Conservation (phyloP, 257 asterid species). For the Fraxinus excelsior region DNA sequence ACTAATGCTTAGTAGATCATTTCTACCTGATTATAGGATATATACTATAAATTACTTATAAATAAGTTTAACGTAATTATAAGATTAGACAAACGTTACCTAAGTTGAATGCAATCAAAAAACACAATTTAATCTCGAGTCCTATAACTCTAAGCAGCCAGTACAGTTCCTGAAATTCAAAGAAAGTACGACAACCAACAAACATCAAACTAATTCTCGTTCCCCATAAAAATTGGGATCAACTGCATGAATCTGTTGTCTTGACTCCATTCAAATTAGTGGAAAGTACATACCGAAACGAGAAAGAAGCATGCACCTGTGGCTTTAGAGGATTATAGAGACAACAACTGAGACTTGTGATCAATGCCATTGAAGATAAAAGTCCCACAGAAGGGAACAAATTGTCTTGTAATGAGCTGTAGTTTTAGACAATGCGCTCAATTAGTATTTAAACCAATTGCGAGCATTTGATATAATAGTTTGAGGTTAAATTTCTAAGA, state of each 20-base stretch:
- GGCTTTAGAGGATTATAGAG: conserved; percentile 38
- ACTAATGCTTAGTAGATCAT: too few species aligned
- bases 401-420: conserved; percentile 93
- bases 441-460: conserved; percentile 13
- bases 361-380: conserved; percentile 87
- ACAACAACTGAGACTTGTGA: conserved; percentile 81
- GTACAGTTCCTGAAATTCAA: neutral
- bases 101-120: neutral
- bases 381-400: conserved; percentile 91
- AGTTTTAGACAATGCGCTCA: conserved; percentile 20
- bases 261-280: neutral
- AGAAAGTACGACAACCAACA: neutral
- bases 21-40: too few species aligned
- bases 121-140: neutral
- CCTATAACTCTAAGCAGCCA: neutral
- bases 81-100: neutral
- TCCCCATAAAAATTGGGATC: neutral
- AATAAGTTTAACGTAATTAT: neutral
- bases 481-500: neutral
- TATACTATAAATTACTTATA: neutral
- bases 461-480: neutral
- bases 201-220: neutral
- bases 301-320: conserved; percentile 23
- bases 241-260: neutral
- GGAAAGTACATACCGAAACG: neutral